Evolutionary conservation across 148 eudicot genomes (phyloP).

Genomic region (Rhododendron henanense): DNA sequence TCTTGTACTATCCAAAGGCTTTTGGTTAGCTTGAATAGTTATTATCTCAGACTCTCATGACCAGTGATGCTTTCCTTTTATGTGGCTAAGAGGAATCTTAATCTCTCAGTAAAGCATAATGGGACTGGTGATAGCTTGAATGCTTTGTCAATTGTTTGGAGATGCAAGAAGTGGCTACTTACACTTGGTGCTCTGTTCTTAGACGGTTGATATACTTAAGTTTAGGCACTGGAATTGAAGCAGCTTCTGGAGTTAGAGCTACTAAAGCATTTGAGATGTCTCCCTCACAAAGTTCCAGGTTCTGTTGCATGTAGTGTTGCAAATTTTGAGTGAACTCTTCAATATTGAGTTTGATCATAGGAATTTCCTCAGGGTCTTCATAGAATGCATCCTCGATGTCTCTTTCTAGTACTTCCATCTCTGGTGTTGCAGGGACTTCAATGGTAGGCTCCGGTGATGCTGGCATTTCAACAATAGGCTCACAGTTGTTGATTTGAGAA

Average conservation of each 20-base stretch:
- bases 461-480: conserved; percentile 39
- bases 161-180: conserved; percentile 30
- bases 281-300: conserved; percentile 57
- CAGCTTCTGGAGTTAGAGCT: conserved; percentile 75
- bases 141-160: not conserved
- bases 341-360: conserved; percentile 72
- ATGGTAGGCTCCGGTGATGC: conserved; percentile 60
- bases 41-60: not conserved
- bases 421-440: conserved; percentile 89
- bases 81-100: conserved; percentile 5
- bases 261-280: conserved; percentile 81
- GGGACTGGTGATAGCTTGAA: not conserved
- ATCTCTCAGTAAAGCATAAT: not conserved
- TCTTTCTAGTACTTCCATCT: conserved; percentile 43
- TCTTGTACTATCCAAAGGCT: too few species aligned
- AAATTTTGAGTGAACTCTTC: conserved; percentile 69
- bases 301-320: conserved; percentile 53
- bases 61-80: not conserved
- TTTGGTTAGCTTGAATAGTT: not conserved
- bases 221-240: conserved; percentile 85
- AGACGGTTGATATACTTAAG: conserved; percentile 81
- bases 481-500: conserved; percentile 18
- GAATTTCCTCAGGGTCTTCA: conserved; percentile 86
- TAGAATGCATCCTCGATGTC: conserved; percentile 71
- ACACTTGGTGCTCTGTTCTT: conserved; percentile 99